These are phyloP conservation scores for Phyllostachys edulis DNA, from an alignment of 176 grass and related monocot genomes.

Conservation along the genomic window DNA sequence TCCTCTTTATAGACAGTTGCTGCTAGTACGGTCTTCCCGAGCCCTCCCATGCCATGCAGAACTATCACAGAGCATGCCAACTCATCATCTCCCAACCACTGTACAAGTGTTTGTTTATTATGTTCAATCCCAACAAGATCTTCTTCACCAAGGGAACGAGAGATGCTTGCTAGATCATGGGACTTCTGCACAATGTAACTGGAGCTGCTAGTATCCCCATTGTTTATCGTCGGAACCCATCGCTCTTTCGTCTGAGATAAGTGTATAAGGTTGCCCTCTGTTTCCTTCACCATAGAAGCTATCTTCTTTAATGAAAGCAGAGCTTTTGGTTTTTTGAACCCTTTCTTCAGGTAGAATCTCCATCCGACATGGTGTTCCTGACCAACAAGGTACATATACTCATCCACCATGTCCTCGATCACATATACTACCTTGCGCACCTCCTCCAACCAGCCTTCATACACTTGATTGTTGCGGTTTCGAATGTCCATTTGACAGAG, in stretches of 20 bases:
- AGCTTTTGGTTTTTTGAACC: background rate
- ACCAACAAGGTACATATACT: background rate
- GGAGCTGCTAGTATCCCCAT: background rate
- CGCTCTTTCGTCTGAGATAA: too few relatives aligned
- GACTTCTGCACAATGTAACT: background rate
- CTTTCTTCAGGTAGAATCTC: background rate
- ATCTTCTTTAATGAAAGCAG: background rate
- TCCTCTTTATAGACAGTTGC: background rate
- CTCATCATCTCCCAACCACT: background rate
- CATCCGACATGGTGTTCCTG: background rate
- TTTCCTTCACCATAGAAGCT: background rate
- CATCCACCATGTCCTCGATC: background rate
- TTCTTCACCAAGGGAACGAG: background rate
- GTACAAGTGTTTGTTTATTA: background rate
- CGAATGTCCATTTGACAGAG: background rate
- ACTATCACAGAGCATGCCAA: background rate
- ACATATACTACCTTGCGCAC: too few relatives aligned
- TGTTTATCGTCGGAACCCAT: background rate
- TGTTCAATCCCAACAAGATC: background rate
- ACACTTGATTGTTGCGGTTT: too few relatives aligned
- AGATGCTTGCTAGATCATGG: background rate
- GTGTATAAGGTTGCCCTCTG: background rate
- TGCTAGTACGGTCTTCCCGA: background rate
- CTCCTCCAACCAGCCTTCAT: too few relatives aligned
- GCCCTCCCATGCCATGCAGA: slow-evolving; percentile 12